Percentiles rank a stretch among this genome's conserved stretches.
These are phyloP conservation scores for Lyophyllum semitale DNA, from an alignment of 768 basidiomycete genomes.

Conservation along the genomic window DNA sequence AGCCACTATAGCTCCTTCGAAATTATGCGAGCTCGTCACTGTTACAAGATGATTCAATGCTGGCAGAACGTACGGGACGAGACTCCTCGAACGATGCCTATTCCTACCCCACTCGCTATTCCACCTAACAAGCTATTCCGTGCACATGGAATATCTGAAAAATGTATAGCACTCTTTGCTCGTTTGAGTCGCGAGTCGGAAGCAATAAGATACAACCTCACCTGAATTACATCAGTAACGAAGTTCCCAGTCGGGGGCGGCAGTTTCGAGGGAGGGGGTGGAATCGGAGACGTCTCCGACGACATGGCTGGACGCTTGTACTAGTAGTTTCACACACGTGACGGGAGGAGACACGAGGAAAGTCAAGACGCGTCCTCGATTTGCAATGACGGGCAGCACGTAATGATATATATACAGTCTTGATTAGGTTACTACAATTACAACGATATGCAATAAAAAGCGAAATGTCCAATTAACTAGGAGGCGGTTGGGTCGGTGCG, in stretches of 20 bases:
- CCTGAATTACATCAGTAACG: conserved; percentile 36
- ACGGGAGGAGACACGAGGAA: not conserved
- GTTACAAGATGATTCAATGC: not conserved
- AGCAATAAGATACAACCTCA: conserved; percentile 7
- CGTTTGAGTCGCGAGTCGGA: not conserved
- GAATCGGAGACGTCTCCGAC: conserved; percentile 15
- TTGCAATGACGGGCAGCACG: not conserved
- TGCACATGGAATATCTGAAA: conserved; percentile 76
- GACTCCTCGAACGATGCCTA: conserved; percentile 74
- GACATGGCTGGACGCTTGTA: not conserved
- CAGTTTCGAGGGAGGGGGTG: conserved; percentile 34
- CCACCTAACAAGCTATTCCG: conserved; percentile 74
- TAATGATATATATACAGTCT: not conserved
- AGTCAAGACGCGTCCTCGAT: too few relatives aligned
- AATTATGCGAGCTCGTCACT: not conserved
- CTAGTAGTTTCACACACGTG: not conserved
- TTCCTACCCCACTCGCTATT: conserved; percentile 77
- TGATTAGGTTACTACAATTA: conserved; percentile 8
- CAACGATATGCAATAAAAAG: conserved; percentile 7
- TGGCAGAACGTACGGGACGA: conserved; percentile 51
- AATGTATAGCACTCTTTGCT: conserved; percentile 54
- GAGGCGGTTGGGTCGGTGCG: conserved; percentile 9
- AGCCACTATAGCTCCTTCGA: conserved; percentile 61
- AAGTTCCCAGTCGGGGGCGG: conserved; percentile 41
- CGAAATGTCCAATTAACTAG: not conserved